Evolutionary conservation across 345 rosid species (phyloP), one percentile per base, ranked within the genome.

Genomic region (Stellera chamaejasme): DNA sequence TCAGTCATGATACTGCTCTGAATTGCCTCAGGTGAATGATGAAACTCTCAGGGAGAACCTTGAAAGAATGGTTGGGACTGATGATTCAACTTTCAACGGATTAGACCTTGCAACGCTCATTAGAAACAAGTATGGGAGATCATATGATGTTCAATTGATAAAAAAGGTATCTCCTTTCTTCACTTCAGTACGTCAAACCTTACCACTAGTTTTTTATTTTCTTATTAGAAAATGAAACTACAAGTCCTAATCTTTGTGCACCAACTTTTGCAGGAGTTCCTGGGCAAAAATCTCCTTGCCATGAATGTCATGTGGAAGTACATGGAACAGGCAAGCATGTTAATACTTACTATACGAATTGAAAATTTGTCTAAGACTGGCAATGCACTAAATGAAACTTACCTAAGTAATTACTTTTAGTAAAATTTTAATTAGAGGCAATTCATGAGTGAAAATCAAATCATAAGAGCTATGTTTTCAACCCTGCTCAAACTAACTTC

Each of bases 221-320:
- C 27, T 43, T 19, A 19, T 19, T 19, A 19, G 23, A 19, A 19
- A 19, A 19, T 19, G 23, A 19, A 55, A 10, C 49, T 63, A 26
- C 28, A 51, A 45, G 5, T 5, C 39, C 9, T 32, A 8, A 32
- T 32, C 39, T 5, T 32, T 32, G 39, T 32, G 9, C 39, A 32
- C 9, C 39, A 32, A 53, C 49, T 19, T 19, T 19, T 81, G 75
- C 61, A 92, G 98, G 98, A 92, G 71, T 92, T 92, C 86, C 77
- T 92, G 98, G 98, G 98, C 55, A 68, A 79, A 74, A 91, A 85
- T 79, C 90, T 91, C 60, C 92, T 91, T 45, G 98, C 98, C 11
- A 47, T 91, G 77, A 91, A 91, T 69, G 96, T 91, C 75, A 91
- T 91, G 98, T 91, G 98, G 98, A 91, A 82, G 79, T 91, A 85